Conservation (phyloP, 1,284 basidiomycete genomes). For the Papiliotrema nemorosa region DNA sequence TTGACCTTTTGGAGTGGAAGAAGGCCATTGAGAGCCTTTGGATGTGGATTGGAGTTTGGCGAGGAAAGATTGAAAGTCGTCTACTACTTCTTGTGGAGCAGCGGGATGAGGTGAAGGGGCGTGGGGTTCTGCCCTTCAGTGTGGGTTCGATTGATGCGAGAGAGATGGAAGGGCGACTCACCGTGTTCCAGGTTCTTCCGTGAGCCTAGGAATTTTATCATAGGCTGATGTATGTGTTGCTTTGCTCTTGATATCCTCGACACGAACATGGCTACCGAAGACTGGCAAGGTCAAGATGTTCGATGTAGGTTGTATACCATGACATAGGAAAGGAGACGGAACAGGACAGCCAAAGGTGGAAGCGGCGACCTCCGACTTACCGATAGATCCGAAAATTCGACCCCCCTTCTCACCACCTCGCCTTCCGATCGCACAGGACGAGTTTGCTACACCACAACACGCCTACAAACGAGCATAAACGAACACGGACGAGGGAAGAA, state of each 20-base stretch:
- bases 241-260: conserved; percentile 27
- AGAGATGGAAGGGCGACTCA: conserved; percentile 41
- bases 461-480: no score
- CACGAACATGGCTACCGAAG: conserved; percentile 25
- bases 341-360: not conserved
- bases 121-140: conserved; percentile 53
- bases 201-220: conserved; percentile 75
- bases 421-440: no score
- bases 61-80: conserved; percentile 60
- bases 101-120: conserved; percentile 68
- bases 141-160: not conserved
- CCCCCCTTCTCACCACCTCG: no score
- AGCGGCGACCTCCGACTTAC: not conserved
- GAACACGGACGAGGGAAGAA: no score
- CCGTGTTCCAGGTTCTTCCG: conserved; percentile 58
- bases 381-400: not conserved
- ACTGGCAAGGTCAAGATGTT: not conserved
- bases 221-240: conserved; percentile 45
- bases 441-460: no score
- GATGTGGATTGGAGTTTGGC: conserved; percentile 55
- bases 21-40: conserved; percentile 15
- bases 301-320: not conserved
- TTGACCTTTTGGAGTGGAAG: conserved; percentile 32
- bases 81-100: conserved; percentile 66
- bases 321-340: not conserved